phyloP scores from a whole-genome alignment of 164 flowering plant genomes.

The Vitis rupestris region DNA sequence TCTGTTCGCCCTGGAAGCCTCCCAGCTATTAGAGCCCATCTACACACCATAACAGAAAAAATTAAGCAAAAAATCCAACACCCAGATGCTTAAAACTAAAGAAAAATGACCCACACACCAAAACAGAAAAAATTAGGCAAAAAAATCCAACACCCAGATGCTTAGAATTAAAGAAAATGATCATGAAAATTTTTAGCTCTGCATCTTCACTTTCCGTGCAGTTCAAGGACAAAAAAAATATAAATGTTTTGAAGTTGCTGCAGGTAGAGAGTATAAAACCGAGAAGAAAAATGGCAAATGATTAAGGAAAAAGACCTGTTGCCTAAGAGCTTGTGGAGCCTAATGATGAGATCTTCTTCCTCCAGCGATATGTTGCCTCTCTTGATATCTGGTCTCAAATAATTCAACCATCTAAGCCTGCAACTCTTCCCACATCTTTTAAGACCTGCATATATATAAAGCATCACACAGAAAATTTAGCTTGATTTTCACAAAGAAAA shows the following conservation, averaged over 20 bases:
- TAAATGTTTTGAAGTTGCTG: too few species aligned
- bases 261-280: too few species aligned
- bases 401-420: conserved; percentile 26
- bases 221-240: too few species aligned
- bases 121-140: too few species aligned
- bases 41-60: not conserved
- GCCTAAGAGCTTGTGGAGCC: conserved; percentile 24
- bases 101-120: too few species aligned
- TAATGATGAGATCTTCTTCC: conserved; percentile 24
- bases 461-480: not conserved
- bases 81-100: too few species aligned
- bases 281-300: too few species aligned
- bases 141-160: too few species aligned
- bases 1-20: conserved; percentile 32
- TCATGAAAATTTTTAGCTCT: too few species aligned
- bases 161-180: too few species aligned
- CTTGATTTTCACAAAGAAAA: not conserved
- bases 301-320: conserved; percentile 15
- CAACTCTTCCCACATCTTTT: conserved; percentile 30
- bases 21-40: conserved; percentile 31
- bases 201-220: too few species aligned
- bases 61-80: not conserved
- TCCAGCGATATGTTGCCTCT: conserved; percentile 26
- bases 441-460: conserved; percentile 10
- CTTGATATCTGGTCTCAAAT: conserved; percentile 26